These are phyloP conservation scores for Russula emetica DNA, from an alignment of 768 basidiomycete genomes.

Conservation along the genomic window DNA sequence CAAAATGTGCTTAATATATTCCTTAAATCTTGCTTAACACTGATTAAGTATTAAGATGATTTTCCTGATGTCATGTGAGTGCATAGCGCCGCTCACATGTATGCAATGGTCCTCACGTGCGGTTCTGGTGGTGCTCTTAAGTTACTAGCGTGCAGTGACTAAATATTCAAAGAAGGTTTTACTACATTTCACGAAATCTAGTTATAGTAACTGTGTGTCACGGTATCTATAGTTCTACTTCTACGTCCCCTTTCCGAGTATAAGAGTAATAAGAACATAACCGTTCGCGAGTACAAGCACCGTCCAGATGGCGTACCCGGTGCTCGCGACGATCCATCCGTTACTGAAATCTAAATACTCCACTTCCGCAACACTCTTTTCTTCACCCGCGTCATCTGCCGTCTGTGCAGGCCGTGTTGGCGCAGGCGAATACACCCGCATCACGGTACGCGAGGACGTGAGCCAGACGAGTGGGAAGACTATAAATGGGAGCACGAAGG, in stretches of 20 bases:
- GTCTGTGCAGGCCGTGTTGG: neutral
- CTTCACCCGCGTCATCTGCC: constrained; percentile 20
- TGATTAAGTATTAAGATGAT: too few species aligned
- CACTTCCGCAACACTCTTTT: constrained; percentile 30
- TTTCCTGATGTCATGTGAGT: too few species aligned
- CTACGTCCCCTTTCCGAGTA: constrained; percentile 36
- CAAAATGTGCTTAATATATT: too few species aligned
- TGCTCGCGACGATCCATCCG: constrained; percentile 43
- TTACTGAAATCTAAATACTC: constrained; percentile 60
- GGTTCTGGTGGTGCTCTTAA: too few species aligned
- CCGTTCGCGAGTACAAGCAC: constrained; percentile 66
- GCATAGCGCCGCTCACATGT: too few species aligned
- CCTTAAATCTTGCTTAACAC: too few species aligned
- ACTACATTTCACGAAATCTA: too few species aligned
- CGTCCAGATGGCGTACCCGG: constrained; percentile 60
- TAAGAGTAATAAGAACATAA: constrained; percentile 68
- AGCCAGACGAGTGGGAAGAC: constrained; percentile 75
- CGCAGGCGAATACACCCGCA: constrained; percentile 46
- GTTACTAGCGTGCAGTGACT: too few species aligned
- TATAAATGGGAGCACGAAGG: constrained; percentile 81
- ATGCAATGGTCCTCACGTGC: too few species aligned
- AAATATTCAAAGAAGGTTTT: too few species aligned
- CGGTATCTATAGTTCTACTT: neutral
- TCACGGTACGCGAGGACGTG: constrained; percentile 61
- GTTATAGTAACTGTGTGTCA: too few species aligned